Conservation (phyloP, 2,329 filamentous ascomycete genomes). For the Alternaria consortialis region DNA sequence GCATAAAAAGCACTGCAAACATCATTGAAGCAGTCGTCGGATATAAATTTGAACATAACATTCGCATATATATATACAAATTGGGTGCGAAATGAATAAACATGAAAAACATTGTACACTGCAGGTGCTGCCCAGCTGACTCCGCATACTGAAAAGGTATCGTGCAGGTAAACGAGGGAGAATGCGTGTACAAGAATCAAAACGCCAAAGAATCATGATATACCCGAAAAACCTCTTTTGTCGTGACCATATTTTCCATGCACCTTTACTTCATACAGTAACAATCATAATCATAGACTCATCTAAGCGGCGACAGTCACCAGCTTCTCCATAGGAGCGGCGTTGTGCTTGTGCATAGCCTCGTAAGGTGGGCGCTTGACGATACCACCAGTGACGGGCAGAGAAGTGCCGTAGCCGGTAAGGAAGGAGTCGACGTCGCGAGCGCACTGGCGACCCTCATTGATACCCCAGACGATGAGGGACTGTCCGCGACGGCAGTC, state of each 20-base stretch:
- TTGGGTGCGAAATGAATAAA: slow-evolving; percentile 21
- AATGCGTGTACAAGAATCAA: slow-evolving; percentile 24
- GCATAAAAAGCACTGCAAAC: not conserved
- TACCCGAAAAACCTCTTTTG: slow-evolving; percentile 5
- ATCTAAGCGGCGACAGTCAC: slow-evolving; percentile 49
- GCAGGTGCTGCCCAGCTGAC: slow-evolving; percentile 45
- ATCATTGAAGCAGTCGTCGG: not conserved
- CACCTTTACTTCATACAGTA: slow-evolving; percentile 11
- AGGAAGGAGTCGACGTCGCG: slow-evolving; percentile 92
- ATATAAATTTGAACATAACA: slow-evolving; percentile 1
- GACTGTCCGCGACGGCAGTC: slow-evolving; percentile 96
- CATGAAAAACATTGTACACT: slow-evolving; percentile 31
- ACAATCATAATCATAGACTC: slow-evolving; percentile 13
- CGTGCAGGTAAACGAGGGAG: slow-evolving; percentile 45
- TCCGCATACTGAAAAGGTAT: slow-evolving; percentile 48
- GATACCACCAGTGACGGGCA: slow-evolving; percentile 93
- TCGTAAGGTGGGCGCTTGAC: slow-evolving; percentile 83
- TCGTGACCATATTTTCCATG: slow-evolving; percentile 10
- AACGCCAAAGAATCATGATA: slow-evolving; percentile 23
- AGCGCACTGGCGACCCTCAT: slow-evolving; percentile 92
- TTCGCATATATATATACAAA: slow-evolving; percentile 36
- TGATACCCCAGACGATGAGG: slow-evolving; percentile 98
- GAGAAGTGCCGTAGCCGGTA: slow-evolving; percentile 74
- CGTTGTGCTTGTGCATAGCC: slow-evolving; percentile 61
- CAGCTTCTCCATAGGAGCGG: slow-evolving; percentile 50